These are phyloP conservation scores for Reticulascus tulasneorum DNA, from an alignment of 2,329 filamentous ascomycete genomes.

Conservation along the genomic window DNA sequence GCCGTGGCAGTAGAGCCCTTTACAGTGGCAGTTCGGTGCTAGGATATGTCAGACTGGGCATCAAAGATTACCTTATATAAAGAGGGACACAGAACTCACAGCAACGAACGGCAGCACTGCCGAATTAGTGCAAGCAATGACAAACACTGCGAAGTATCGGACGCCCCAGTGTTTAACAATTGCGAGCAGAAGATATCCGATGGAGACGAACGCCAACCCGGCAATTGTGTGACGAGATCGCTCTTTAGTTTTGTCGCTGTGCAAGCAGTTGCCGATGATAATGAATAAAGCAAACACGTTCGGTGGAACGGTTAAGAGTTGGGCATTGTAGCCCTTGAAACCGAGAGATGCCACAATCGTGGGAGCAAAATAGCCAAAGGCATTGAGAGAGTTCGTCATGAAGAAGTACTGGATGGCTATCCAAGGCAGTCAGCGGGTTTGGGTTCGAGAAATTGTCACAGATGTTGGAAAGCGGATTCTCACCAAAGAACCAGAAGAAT, in stretches of 20 bases:
- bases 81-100: slow-evolving; percentile 16
- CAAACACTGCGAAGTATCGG: slow-evolving; percentile 25
- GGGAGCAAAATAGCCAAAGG: slow-evolving; percentile 30
- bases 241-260: slow-evolving; percentile 26
- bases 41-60: too few species aligned
- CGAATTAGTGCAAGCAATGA: slow-evolving; percentile 28
- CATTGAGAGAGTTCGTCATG: slow-evolving; percentile 30
- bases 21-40: slow-evolving; percentile 29
- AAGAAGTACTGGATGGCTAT: slow-evolving; percentile 24
- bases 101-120: slow-evolving; percentile 28
- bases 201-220: slow-evolving; percentile 22
- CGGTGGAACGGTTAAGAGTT: slow-evolving; percentile 31
- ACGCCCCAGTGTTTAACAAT: slow-evolving; percentile 24
- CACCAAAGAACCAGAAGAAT: slow-evolving; percentile 30
- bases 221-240: slow-evolving; percentile 26
- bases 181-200: slow-evolving; percentile 25
- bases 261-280: slow-evolving; percentile 25
- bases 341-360: slow-evolving; percentile 30
- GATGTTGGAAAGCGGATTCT: too few species aligned
- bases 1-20: slow-evolving; percentile 27
- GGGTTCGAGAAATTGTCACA: too few species aligned
- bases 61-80: slow-evolving; percentile 5
- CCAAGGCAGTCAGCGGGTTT: too few species aligned
- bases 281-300: slow-evolving; percentile 31
- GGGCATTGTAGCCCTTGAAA: slow-evolving; percentile 26